Conservation (phyloP, 345 rosid genomes). For the Eucalyptus pumila region DNA sequence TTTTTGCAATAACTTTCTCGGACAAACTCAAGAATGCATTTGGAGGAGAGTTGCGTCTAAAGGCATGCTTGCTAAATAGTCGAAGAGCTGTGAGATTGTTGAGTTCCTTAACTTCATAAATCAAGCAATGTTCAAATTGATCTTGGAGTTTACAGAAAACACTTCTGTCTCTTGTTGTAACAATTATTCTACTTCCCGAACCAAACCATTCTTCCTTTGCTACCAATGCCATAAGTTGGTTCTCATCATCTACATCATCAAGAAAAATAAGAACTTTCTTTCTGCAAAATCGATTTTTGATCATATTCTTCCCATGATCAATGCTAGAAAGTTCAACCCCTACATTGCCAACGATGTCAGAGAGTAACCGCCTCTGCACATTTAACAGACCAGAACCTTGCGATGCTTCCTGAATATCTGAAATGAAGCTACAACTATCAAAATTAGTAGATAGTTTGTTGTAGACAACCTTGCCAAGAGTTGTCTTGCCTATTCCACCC, state of each 20-base stretch:
- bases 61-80: neutral
- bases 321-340: neutral
- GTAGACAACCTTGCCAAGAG: neutral
- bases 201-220: neutral
- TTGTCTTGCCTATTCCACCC: neutral
- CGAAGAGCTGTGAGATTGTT: neutral
- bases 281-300: too few species aligned
- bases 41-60: neutral
- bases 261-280: neutral
- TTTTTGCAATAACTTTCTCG: neutral
- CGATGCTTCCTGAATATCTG: neutral
- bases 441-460: neutral
- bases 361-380: neutral
- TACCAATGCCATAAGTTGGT: neutral
- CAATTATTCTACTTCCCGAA: neutral
- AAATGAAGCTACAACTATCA: neutral
- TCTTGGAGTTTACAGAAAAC: accelerated
- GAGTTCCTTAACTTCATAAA: neutral
- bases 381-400: too few species aligned
- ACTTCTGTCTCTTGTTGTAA: neutral
- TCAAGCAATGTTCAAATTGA: neutral
- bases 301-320: neutral
- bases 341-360: accelerated
- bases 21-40: neutral
- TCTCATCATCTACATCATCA: neutral